Evolutionary conservation across 345 rosid genomes (phyloP).

Genomic region (Sonneratia alba): DNA sequence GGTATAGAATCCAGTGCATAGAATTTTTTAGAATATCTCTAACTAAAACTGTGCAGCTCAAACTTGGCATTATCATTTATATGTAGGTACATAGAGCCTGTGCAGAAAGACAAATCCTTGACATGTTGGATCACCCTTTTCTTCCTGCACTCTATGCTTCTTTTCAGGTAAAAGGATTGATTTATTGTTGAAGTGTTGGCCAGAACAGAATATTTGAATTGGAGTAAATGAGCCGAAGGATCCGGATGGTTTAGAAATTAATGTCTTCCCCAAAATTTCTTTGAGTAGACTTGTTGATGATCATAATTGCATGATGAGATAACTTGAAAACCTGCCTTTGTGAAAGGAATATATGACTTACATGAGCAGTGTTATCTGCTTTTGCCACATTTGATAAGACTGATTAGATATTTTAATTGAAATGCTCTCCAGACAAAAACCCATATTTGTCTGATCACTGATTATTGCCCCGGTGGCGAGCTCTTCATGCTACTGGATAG

Average conservation of each 20-base stretch:
- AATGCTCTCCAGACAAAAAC: conserved; percentile 74
- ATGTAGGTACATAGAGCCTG: conserved; percentile 92
- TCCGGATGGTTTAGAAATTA: neutral
- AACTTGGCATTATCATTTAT: neutral
- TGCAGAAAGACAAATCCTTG: conserved; percentile 90
- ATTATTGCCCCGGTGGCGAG: conserved; percentile 92
- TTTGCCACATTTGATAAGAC: neutral
- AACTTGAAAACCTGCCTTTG: neutral
- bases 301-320: neutral
- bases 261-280: neutral
- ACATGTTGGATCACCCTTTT: conserved; percentile 94
- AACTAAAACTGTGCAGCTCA: neutral
- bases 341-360: neutral
- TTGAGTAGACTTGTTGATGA: neutral
- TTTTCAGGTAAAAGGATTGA: conserved; percentile 52
- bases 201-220: neutral
- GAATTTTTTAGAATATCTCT: neutral
- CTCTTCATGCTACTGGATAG: conserved; percentile 80
- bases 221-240: neutral
- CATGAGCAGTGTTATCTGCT: neutral
- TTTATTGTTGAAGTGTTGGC: neutral
- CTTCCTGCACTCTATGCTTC: conserved; percentile 98
- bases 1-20: conserved; percentile 25
- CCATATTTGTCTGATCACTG: conserved; percentile 88
- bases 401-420: neutral